Conservation (phyloP, 345 rosid genomes). For the Kandelia obovata region DNA sequence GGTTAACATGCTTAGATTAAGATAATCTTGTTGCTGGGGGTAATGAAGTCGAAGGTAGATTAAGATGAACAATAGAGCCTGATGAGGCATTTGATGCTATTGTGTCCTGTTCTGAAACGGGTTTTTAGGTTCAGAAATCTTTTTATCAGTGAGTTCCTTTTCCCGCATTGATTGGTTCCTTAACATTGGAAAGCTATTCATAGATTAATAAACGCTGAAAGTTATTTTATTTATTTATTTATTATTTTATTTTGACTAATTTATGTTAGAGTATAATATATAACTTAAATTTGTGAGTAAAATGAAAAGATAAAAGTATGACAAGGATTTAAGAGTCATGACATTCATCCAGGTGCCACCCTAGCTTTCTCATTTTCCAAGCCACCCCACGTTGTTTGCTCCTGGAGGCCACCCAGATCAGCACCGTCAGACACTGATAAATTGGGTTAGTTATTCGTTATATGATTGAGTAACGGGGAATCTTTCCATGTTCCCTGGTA, state of each 20-base stretch:
- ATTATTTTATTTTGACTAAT: too few species aligned
- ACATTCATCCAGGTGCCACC: slow-evolving; percentile 22
- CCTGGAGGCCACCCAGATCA: slow-evolving; percentile 20
- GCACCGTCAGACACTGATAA: slow-evolving; percentile 16
- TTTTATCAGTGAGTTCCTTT: too few species aligned
- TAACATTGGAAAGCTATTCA: slow-evolving; percentile 1
- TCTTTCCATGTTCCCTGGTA: slow-evolving; percentile 61
- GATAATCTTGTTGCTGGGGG: too few species aligned
- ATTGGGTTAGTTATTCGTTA: slow-evolving; percentile 26
- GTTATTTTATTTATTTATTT: too few species aligned
- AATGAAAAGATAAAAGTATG: slow-evolving; percentile 42
- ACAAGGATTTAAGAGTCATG: slow-evolving; percentile 38
- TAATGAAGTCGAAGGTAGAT: too few species aligned
- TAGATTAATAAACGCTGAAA: slow-evolving; percentile 7
- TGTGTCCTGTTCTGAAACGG: too few species aligned
- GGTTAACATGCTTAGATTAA: too few species aligned
- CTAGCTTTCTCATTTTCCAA: background rate
- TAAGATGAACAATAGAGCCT: too few species aligned
- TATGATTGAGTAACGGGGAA: slow-evolving; percentile 53
- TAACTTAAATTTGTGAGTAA: too few species aligned
- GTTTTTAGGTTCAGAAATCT: too few species aligned
- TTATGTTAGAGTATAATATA: too few species aligned
- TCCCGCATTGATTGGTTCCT: background rate
- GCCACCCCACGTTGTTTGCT: slow-evolving; percentile 10
- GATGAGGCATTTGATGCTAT: too few species aligned